These are phyloP conservation scores for Auxenochlorella pyrenoidosa DNA, from an alignment of 139 green algal species.

Conservation along the genomic window DNA sequence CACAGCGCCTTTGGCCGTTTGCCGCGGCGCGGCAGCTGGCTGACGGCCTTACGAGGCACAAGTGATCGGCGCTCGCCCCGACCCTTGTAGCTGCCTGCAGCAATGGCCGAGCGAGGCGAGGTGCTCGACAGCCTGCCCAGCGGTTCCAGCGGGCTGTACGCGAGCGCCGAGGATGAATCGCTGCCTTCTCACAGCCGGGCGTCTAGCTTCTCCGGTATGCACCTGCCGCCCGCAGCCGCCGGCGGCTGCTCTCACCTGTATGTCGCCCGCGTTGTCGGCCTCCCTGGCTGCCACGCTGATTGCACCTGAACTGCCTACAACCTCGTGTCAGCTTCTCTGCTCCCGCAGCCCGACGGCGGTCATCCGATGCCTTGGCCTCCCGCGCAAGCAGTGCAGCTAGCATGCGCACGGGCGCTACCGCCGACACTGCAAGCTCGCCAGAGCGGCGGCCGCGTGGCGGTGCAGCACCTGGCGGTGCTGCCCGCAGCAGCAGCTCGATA, in stretches of 20 bases:
- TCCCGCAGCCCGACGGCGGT: background rate
- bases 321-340: background rate
- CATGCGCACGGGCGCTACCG: background rate
- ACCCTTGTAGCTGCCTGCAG: background rate
- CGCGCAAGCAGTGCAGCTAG: constrained; percentile 10
- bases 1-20: too few species aligned
- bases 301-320: background rate
- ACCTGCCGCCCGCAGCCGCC: background rate
- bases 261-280: too few species aligned
- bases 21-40: too few species aligned
- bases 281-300: background rate
- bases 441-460: background rate
- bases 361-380: background rate
- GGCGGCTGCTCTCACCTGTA: background rate
- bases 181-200: background rate
- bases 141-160: background rate
- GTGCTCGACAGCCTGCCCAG: constrained; percentile 7
- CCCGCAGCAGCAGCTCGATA: background rate
- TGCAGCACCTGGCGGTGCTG: background rate
- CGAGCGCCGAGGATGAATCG: constrained; percentile 8
- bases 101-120: background rate
- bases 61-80: too few species aligned
- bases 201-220: constrained; percentile 2
- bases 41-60: too few species aligned
- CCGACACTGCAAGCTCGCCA: constrained; percentile 15